phyloP scores from a whole-genome alignment of 2,329 filamentous ascomycete genomes.

The Fusarium equiseti region DNA sequence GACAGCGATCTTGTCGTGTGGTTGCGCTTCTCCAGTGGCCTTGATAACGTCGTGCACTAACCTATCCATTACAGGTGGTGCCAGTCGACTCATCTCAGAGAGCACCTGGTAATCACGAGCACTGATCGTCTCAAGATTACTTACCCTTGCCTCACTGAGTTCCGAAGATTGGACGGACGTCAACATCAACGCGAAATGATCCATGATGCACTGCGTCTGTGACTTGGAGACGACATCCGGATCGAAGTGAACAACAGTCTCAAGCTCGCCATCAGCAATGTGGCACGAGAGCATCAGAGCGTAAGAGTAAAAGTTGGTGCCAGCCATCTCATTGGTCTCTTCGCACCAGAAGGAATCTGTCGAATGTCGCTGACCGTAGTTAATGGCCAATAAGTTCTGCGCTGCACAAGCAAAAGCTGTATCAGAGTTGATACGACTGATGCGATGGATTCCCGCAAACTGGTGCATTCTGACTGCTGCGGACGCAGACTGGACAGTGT shows the following conservation, averaged over 20 bases:
- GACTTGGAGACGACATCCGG: conserved; percentile 4
- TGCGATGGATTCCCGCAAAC: conserved; percentile 33
- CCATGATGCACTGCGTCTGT: conserved; percentile 36
- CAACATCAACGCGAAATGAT: conserved; percentile 34
- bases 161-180: conserved; percentile 1
- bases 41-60: conserved; percentile 21
- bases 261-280: conserved; percentile 23
- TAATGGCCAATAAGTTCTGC: conserved; percentile 42
- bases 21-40: not conserved
- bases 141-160: not conserved
- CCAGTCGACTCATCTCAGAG: not conserved
- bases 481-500: conserved; percentile 23
- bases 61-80: not conserved
- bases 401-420: conserved; percentile 33
- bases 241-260: conserved; percentile 42
- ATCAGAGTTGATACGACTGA: conserved; percentile 34
- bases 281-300: conserved; percentile 44
- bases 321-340: conserved; percentile 40
- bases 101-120: conserved; percentile 4
- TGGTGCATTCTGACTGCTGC: conserved; percentile 28
- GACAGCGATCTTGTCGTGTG: conserved; percentile 37
- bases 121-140: conserved; percentile 11
- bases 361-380: conserved; percentile 20
- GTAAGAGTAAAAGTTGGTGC: conserved; percentile 45
- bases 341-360: conserved; percentile 34